phyloP scores from a whole-genome alignment of 768 basidiomycete genomes.

The Mycena leptocephala region DNA sequence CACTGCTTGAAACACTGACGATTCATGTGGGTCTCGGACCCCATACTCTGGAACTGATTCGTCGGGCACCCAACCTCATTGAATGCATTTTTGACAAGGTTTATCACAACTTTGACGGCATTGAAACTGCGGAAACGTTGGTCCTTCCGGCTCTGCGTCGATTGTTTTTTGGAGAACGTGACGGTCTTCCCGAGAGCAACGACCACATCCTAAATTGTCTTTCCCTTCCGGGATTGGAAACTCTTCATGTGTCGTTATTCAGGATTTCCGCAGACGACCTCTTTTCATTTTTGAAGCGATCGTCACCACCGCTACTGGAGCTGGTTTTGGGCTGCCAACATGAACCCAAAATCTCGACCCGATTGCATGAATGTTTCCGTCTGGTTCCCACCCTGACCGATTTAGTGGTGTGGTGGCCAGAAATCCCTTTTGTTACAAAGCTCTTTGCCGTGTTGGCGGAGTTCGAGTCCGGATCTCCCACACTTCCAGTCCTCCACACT shows the following conservation, averaged over 20 bases:
- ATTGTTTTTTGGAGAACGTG: not conserved
- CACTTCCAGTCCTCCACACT: not conserved
- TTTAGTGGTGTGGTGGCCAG: not conserved
- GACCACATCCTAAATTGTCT: not conserved
- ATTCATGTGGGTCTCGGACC: too few species aligned
- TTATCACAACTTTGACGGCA: not conserved
- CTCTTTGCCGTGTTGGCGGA: not conserved
- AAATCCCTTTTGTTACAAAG: not conserved
- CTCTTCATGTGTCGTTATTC: not conserved
- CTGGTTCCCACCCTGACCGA: not conserved
- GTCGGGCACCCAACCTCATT: not conserved
- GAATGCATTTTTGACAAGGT: not conserved
- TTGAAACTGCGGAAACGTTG: not conserved
- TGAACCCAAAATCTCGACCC: not conserved
- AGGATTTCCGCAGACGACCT: not conserved
- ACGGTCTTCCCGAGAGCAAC: not conserved
- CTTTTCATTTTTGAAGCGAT: not conserved
- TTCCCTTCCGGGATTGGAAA: not conserved
- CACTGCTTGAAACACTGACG: too few species aligned
- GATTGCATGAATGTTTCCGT: not conserved
- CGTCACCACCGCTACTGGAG: not conserved
- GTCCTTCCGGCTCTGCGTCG: not conserved
- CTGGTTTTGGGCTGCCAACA: not conserved
- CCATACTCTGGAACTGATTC: not conserved
- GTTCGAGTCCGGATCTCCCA: not conserved